Evolutionary conservation across 2,329 filamentous ascomycete species (phyloP).

Genomic region (Daldinia eschscholtzii): DNA sequence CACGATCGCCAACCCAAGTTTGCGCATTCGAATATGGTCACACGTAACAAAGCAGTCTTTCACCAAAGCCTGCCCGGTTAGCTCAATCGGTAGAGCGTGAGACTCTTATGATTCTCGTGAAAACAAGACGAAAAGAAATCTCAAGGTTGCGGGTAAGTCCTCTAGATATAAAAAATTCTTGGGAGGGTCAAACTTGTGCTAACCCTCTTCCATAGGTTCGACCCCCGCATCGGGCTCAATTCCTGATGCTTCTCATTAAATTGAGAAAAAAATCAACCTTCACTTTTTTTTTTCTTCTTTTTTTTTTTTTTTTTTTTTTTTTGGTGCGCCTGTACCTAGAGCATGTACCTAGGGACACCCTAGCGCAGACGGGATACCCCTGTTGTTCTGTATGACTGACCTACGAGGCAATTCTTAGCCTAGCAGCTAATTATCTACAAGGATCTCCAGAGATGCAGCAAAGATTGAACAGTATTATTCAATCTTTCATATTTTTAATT

Average conservation of each 20-base stretch:
- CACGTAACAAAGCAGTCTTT: not conserved
- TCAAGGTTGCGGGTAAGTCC: slow-evolving; percentile 12
- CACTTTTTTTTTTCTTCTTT: not conserved
- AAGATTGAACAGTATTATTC: no score
- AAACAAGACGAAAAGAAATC: not conserved
- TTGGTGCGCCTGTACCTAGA: not conserved
- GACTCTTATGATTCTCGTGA: slow-evolving; percentile 65
- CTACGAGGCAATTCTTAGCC: no score
- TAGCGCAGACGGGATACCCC: not conserved
- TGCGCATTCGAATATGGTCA: not conserved
- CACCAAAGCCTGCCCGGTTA: slow-evolving; percentile 61
- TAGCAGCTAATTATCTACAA: not conserved
- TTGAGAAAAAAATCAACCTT: slow-evolving; percentile 12
- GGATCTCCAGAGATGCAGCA: no score
- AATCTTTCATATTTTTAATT: no score
- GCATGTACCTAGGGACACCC: not conserved
- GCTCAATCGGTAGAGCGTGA: slow-evolving; percentile 80
- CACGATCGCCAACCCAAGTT: not conserved
- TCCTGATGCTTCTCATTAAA: slow-evolving; percentile 50
- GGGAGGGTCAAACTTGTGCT: not conserved
- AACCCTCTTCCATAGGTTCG: slow-evolving; percentile 46
- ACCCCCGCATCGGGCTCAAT: slow-evolving; percentile 62
- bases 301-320: not conserved
- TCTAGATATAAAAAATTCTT: not conserved
- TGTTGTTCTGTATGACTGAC: not conserved